Conservation (phyloP, 805 yeast species). For the Saccharomycopsis fodiens region DNA sequence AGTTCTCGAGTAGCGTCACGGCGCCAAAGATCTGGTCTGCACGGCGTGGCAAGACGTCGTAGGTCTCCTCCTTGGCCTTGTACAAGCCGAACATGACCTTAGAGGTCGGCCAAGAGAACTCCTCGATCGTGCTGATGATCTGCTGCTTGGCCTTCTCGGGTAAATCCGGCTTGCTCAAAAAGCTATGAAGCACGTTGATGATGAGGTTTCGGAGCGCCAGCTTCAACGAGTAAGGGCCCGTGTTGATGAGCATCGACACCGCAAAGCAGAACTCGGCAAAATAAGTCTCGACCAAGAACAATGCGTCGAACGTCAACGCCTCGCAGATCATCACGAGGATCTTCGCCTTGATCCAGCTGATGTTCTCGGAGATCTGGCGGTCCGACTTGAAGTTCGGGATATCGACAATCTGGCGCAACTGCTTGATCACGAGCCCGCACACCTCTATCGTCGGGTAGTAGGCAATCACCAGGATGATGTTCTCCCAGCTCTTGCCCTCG, state of each 20-base stretch:
- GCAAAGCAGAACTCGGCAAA: slow-evolving; percentile 48
- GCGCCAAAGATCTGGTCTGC: slow-evolving; percentile 21
- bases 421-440: slow-evolving; percentile 41
- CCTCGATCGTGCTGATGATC: slow-evolving; percentile 12
- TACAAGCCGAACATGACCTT: slow-evolving; percentile 16
- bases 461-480: slow-evolving; percentile 40
- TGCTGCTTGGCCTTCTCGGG: slow-evolving; percentile 3
- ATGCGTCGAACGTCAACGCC: slow-evolving; percentile 45
- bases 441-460: slow-evolving; percentile 44
- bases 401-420: slow-evolving; percentile 38
- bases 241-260: slow-evolving; percentile 33
- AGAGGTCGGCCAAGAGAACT: slow-evolving; percentile 15
- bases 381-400: slow-evolving; percentile 22
- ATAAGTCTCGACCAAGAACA: slow-evolving; percentile 39
- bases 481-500: slow-evolving; percentile 46
- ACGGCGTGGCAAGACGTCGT: slow-evolving; percentile 9
- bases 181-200: slow-evolving; percentile 45
- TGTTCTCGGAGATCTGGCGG: slow-evolving; percentile 29
- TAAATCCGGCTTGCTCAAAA: slow-evolving; percentile 31
- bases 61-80: slow-evolving; percentile 8
- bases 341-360: slow-evolving; percentile 45
- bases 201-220: slow-evolving; percentile 38
- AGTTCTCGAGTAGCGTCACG: slow-evolving; percentile 42
- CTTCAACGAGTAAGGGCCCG: slow-evolving; percentile 32
- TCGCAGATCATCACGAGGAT: slow-evolving; percentile 45